Base-by-base conservation (phyloP, 441 rosid species). In the Adansonia rubrostipa region DNA sequence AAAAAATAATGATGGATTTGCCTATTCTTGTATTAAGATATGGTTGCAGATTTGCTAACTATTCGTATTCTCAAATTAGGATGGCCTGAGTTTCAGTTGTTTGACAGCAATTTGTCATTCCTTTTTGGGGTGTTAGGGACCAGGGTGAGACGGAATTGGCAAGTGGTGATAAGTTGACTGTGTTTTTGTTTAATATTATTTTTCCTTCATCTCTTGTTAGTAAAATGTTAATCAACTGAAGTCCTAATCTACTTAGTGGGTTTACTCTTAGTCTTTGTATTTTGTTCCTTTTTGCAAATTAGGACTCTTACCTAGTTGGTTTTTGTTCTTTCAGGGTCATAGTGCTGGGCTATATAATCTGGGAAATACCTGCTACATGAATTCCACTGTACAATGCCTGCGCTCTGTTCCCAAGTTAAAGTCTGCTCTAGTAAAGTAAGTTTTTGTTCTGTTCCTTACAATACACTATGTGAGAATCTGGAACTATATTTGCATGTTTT, bases 331-430 rank as follows among this genome's bases (percentile, higher is more conserved):
- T 14, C 89, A 95, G 99, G 99, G 98, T 85, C 92, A 93, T 78
- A 89, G 95, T 85, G 96, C 99, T 74, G 97, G 95, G 61, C 82
- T 95, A 53, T 80, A 87, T 79, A 95, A 95, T 81, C 86, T 95
- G 57, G 99, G 98, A 68, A 91, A 95, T 86, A 95, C 98, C 9
- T 95, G 99, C 88, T 95, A 92, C 87, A 93, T 95, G 99, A 95
- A 95, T 89, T 93, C 99, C 14, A 93, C 98, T 0, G 65, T 92
- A 57, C 99, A 95, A 76, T 95, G 98, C 85, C 82, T 92, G 80
- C 97, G 93, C 85, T 92, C 95, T 51, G 98, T 95, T 78, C 99
- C 99, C 19, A 96, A 95, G 85, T 83, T 95, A 90, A 93, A 93
- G 84, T 89, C 93, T 80, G 89, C 95, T 81, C 85, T 95, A 77